phyloP scores from a whole-genome alignment of 768 basidiomycete genomes.

The Boletus tylopilopsis region DNA sequence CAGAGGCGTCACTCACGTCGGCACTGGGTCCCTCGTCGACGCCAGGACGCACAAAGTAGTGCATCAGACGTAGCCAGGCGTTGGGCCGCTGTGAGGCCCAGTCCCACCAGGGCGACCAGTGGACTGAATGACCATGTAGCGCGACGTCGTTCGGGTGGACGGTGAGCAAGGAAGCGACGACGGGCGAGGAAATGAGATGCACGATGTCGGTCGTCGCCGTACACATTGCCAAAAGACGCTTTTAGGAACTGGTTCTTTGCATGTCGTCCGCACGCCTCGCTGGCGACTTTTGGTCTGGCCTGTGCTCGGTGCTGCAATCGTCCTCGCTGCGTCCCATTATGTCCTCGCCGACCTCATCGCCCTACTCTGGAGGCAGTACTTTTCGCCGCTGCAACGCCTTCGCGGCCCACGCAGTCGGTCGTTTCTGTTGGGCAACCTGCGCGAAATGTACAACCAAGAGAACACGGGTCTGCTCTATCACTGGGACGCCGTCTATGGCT shows the following conservation, averaged over 20 bases:
- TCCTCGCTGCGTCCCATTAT: slow-evolving; percentile 16
- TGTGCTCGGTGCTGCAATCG: slow-evolving; percentile 11
- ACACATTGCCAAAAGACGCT: slow-evolving; percentile 6
- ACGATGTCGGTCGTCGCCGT: slow-evolving; percentile 10
- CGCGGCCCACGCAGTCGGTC: slow-evolving; percentile 44
- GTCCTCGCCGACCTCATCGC: slow-evolving; percentile 36
- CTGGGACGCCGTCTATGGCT: slow-evolving; percentile 47
- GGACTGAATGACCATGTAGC: slow-evolving; percentile 17
- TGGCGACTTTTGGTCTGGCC: neutral
- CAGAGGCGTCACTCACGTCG: slow-evolving; percentile 14
- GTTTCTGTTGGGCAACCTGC: slow-evolving; percentile 50
- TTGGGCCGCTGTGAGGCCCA: slow-evolving; percentile 28
- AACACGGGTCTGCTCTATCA: slow-evolving; percentile 45
- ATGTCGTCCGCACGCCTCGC: slow-evolving; percentile 2
- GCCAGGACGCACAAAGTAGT: slow-evolving; percentile 16
- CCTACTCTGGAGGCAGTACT: slow-evolving; percentile 42
- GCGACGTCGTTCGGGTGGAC: slow-evolving; percentile 49
- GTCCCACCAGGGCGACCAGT: slow-evolving; percentile 36
- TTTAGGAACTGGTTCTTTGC: neutral
- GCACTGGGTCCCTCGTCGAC: slow-evolving; percentile 2
- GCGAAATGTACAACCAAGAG: slow-evolving; percentile 55
- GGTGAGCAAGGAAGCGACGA: slow-evolving; percentile 34
- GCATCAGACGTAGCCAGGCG: slow-evolving; percentile 25
- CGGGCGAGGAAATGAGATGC: slow-evolving; percentile 18
- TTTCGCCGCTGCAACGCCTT: slow-evolving; percentile 47